Percentiles rank a stretch among this genome's conserved stretches.
These are phyloP conservation scores for Hemisphaericaspora xylofermentans DNA, from an alignment of 1,139 yeast genomes.

Conservation along the genomic window DNA sequence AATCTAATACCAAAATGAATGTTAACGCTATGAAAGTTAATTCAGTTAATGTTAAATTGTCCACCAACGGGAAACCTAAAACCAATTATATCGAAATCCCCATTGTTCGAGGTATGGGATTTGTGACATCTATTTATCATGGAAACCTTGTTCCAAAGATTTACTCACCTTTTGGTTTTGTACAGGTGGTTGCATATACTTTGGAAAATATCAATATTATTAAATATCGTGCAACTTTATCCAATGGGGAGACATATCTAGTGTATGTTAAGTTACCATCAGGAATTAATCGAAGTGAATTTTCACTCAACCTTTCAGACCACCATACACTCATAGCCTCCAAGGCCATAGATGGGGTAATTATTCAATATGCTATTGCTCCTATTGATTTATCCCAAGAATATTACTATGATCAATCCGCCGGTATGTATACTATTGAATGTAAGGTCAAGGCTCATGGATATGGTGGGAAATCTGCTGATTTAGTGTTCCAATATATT, in stretches of 20 bases:
- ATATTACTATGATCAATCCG: slow-evolving; percentile 50
- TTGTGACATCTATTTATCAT: slow-evolving; percentile 62
- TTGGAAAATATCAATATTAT: slow-evolving; percentile 51
- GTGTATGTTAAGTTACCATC: slow-evolving; percentile 55
- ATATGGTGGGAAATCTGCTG: slow-evolving; percentile 29
- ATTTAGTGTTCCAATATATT: slow-evolving; percentile 49
- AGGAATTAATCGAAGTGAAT: slow-evolving; percentile 23
- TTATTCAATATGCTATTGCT: slow-evolving; percentile 61
- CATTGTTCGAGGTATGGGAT: slow-evolving; percentile 74
- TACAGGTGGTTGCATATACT: slow-evolving; percentile 43
- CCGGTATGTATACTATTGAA: slow-evolving; percentile 56
- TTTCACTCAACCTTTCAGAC: slow-evolving; percentile 36
- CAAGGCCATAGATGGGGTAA: slow-evolving; percentile 49
- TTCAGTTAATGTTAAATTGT: slow-evolving; percentile 53
- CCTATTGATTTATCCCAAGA: slow-evolving; percentile 25
- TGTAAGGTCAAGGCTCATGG: slow-evolving; percentile 17
- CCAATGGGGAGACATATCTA: slow-evolving; percentile 53
- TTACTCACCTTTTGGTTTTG: slow-evolving; percentile 53
- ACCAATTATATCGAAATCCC: slow-evolving; percentile 39
- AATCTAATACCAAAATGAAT: slow-evolving; percentile 32
- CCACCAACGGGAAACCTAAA: slow-evolving; percentile 25
- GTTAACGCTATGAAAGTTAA: slow-evolving; percentile 52
- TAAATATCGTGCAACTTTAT: slow-evolving; percentile 56
- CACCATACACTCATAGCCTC: slow-evolving; percentile 43
- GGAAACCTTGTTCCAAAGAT: slow-evolving; percentile 53